These are phyloP conservation scores for Magnaporthales sp. DNA, from an alignment of 2,329 filamentous ascomycete genomes.

Conservation along the genomic window DNA sequence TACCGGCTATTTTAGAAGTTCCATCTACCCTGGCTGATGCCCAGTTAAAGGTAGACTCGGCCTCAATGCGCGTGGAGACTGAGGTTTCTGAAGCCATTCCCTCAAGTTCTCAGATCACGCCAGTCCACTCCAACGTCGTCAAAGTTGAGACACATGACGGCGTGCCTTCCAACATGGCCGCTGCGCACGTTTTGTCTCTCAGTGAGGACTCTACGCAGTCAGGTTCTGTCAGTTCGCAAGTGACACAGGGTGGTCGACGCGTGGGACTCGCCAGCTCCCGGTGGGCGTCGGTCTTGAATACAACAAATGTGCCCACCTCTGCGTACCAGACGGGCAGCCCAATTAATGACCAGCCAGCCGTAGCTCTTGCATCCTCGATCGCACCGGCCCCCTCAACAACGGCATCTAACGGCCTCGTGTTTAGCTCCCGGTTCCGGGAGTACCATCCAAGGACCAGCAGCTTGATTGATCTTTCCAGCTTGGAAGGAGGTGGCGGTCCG, in stretches of 20 bases:
- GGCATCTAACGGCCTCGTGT: not conserved
- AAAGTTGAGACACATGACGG: not conserved
- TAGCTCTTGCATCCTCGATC: not conserved
- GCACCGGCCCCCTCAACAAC: not conserved
- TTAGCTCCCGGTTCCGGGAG: not conserved
- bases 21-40: not conserved
- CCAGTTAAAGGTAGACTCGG: not conserved
- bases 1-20: not conserved
- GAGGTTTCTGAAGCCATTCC: not conserved
- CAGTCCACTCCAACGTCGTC: not conserved
- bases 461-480: not conserved
- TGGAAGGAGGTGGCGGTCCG: not conserved
- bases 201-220: not conserved
- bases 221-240: not conserved
- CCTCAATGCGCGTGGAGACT: not conserved
- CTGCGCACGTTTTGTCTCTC: not conserved
- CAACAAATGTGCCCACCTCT: not conserved
- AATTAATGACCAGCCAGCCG: not conserved
- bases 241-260: not conserved
- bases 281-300: not conserved
- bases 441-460: not conserved
- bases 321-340: not conserved
- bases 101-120: not conserved
- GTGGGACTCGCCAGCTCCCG: not conserved
- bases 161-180: not conserved